Base-by-base conservation (phyloP, 106 monocot species). In the Dendrobium officinale region DNA sequence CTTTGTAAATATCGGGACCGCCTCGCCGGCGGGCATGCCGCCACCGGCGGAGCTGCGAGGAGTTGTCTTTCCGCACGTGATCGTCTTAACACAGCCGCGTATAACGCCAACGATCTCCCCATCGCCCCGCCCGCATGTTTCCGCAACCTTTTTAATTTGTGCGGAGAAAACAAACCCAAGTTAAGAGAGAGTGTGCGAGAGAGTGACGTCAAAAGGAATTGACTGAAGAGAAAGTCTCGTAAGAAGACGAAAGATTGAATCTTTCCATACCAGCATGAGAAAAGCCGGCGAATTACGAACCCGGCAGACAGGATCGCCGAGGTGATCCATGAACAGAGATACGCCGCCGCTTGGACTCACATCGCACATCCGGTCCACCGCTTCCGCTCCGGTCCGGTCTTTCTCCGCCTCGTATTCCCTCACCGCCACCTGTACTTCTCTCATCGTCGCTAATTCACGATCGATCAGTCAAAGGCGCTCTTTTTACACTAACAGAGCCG, bases 231-330 rank as follows among this genome's bases (percentile, higher is more conserved):
- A 15, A 66, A 10, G 19, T 56, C 56, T 19, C 56, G 19, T 19
- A 67, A 26, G 2, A 24, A 33, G 31, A 70, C 16, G 42, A 79
- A 9, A 64, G 58, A 47, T 42, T 31, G 42, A 44, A 9, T 74
- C 0, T 16, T 51, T 51, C 13, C 10, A 10, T 83, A 91, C 88
- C 88, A 91, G 88, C 90, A 91, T 91, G 73, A 83, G 87, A 72
- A 75, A 88, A 41, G 85, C 81, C 15, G 90, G 88, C n/a, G 85
- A 84, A 64, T 84, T 86, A 77, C 90, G 90, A 80, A 91, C 75
- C 37, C 90, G 88, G 82, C 83, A 91, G 24, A 86, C 13, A 20
- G 90, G 88, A 55, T 90, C 90, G 77, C 90, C 90, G 68, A 90
- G 86, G 47, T 72, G 88, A 79, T 90, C 88, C 78, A 79, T 90